Evolutionary conservation across 2,329 filamentous ascomycete genomes (phyloP).

Genomic region (Pestalotiopsis sp.): DNA sequence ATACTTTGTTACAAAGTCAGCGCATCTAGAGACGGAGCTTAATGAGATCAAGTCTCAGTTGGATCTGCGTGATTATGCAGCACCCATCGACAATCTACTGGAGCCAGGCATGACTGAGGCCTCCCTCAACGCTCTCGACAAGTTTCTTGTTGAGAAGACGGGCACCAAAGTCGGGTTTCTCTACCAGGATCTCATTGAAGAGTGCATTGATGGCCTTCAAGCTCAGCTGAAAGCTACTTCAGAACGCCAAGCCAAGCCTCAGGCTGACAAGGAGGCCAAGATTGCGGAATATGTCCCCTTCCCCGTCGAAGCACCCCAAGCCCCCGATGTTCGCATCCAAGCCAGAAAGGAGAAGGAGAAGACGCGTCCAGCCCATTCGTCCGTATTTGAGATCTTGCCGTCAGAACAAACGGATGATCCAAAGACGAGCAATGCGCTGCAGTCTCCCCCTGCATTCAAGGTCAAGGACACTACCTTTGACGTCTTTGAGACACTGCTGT

Average conservation of each 20-base stretch:
- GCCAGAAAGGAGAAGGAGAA: constrained; percentile 42
- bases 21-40: constrained; percentile 37
- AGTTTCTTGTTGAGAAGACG: constrained; percentile 36
- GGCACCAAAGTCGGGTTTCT: constrained; percentile 41
- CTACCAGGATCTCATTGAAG: constrained; percentile 43
- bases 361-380: constrained; percentile 39
- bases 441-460: constrained; percentile 24
- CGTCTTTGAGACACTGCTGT: constrained; percentile 38
- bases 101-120: constrained; percentile 37
- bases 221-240: constrained; percentile 22
- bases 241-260: constrained; percentile 7
- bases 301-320: constrained; percentile 17
- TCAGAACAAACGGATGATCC: neutral
- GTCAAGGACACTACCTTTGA: constrained; percentile 38
- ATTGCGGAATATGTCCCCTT: constrained; percentile 19
- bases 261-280: neutral
- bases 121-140: constrained; percentile 36
- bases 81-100: constrained; percentile 41
- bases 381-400: constrained; percentile 31
- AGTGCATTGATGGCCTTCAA: constrained; percentile 35
- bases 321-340: constrained; percentile 27
- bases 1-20: constrained; percentile 32
- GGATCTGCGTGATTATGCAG: constrained; percentile 38
- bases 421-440: neutral
- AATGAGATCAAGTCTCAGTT: constrained; percentile 36